A percentile compares a stretch with the other conserved stretches of the same genome.
Conservation (phyloP, 495 filamentous ascomycete genomes). For the Daldinia concentrica region DNA sequence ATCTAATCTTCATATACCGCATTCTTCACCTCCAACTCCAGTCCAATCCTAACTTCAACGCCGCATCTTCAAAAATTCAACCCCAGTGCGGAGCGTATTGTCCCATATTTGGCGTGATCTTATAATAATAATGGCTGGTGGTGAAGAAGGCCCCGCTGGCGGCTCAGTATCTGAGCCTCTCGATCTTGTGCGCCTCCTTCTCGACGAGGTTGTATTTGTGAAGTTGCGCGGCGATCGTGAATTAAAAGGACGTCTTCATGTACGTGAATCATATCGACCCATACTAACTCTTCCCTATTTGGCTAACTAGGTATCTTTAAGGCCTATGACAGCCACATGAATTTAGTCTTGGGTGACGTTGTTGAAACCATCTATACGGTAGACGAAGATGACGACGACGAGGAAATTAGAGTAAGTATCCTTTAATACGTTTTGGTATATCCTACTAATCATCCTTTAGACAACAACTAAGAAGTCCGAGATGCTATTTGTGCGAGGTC, state of each 20-base stretch:
- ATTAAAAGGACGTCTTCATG: conserved; percentile 92
- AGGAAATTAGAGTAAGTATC: conserved; percentile 51
- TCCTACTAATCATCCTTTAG: conserved; percentile 55
- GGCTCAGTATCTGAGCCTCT: conserved; percentile 82
- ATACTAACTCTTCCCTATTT: background rate
- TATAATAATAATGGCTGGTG: conserved; percentile 70
- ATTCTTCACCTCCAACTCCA: background rate
- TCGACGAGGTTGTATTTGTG: conserved; percentile 96
- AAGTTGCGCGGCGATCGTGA: conserved; percentile 96
- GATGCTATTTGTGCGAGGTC: conserved; percentile 99
- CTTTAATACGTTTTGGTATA: background rate
- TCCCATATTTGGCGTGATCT: background rate
- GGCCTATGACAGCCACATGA: conserved; percentile 99
- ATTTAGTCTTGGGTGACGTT: conserved; percentile 95
- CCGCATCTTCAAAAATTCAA: background rate
- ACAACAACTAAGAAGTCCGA: conserved; percentile 95
- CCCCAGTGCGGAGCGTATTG: background rate
- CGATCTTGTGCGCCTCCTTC: conserved; percentile 90
- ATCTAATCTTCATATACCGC: conserved; percentile 1
- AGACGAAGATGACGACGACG: conserved; percentile 87
- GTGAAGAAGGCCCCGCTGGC: conserved; percentile 65
- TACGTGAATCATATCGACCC: conserved; percentile 54
- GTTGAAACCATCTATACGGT: conserved; percentile 96
- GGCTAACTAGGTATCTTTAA: conserved; percentile 48
- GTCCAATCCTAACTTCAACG: background rate